Percentiles rank a stretch among this genome's conserved stretches.
These are phyloP conservation scores for Phytophthora europaea DNA, from an alignment of 352 stramenopile species.

Conservation along the genomic window DNA sequence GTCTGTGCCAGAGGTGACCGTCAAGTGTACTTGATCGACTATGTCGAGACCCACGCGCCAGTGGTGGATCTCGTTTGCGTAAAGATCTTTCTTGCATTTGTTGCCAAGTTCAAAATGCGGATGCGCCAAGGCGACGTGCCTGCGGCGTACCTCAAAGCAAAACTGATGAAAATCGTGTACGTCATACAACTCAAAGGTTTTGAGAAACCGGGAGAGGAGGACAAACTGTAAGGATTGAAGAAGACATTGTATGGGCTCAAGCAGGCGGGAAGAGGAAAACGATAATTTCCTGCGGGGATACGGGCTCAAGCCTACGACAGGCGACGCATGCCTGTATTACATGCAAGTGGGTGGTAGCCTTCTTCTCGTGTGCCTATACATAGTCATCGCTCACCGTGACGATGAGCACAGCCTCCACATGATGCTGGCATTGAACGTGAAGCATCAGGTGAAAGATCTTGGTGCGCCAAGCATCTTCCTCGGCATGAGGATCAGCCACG, in stretches of 20 bases:
- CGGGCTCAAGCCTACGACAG: no score
- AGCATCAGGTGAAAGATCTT: no score
- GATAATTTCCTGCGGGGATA: not conserved
- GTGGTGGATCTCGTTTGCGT: not conserved
- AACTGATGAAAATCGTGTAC: not conserved
- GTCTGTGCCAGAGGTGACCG: not conserved
- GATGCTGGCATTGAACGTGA: no score
- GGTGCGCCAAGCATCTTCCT: no score
- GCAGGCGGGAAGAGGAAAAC: not conserved
- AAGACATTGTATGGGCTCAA: not conserved
- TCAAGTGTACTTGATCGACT: not conserved
- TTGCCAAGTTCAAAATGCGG: not conserved
- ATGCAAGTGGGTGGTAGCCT: no score
- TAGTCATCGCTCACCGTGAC: no score
- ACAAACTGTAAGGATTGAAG: not conserved
- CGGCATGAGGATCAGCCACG: no score
- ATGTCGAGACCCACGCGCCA: not conserved
- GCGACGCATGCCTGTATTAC: no score
- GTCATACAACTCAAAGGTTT: not conserved
- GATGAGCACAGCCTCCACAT: no score
- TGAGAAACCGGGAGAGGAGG: not conserved
- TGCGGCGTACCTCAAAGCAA: not conserved
- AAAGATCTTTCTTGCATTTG: not conserved
- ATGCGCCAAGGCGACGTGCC: not conserved
- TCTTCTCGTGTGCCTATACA: no score